Evolutionary conservation across 805 yeast genomes (phyloP), one percentile per base, ranked within the genome.

Genomic region (Clavispora fructus): DNA sequence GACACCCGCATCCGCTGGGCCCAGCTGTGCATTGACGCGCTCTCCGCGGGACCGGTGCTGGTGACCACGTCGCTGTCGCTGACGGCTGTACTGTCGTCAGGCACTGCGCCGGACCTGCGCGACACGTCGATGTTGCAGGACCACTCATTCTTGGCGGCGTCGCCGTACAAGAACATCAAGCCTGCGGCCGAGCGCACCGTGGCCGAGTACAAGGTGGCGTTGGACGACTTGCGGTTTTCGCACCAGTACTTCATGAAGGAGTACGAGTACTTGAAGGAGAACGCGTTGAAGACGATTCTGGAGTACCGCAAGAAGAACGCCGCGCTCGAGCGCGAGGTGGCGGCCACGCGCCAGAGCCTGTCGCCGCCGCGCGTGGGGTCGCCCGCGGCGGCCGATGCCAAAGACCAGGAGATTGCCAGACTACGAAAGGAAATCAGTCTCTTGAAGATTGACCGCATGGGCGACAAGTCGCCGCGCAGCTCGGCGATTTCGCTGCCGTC

Each of bases 241-340:
- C 89, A 85, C 61, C 80, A 75, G 49, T 85, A 83, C 57, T 65
- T 85, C 45, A 74, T 84, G 2, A 79, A 80, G 57, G 87, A 83
- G 54, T 85, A 76, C 55, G 86, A 83, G 52, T 78, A 80, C 49
- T 86, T 85, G 45, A 72, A 85, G 46, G 74, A 75, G 13, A 78
- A 76, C 49, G 79, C 82, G 46, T 61, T 70, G 43, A 74, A 74
- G 47, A 67, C 77, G 2, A 73, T 83, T 41, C 81, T 77, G 52
- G 76, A 76, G 39, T 67, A 80, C 51, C 71, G 82, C 19, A 67
- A 73, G 47, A 81, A 80, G 47, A 75, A 74, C 44, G 61, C 64
- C 27, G 68, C 65, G 14, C 65, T 82, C 39, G 85, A 82, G 55
- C 79, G 75, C 45, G 76, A 79, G 47, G 56, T 80, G 23, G 69